Evolutionary conservation across 805 yeast genomes (phyloP).

Genomic region (Metschnikowia lunata): DNA sequence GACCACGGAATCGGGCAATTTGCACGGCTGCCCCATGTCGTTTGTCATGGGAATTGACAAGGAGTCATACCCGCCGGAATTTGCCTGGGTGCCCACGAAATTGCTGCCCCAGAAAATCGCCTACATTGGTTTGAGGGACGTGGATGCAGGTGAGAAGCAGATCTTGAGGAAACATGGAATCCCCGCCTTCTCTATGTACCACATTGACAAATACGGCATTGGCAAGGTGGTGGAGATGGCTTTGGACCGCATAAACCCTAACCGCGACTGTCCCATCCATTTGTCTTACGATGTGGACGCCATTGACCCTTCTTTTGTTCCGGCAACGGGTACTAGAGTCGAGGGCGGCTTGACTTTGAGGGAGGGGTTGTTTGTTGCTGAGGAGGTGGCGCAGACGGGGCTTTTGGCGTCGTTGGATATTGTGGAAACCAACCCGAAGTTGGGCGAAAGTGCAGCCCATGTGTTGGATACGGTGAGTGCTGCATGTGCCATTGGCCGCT

Average conservation of each 20-base stretch:
- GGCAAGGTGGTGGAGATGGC: slow-evolving; percentile 92
- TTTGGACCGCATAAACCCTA: slow-evolving; percentile 68
- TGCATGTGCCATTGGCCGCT: slow-evolving; percentile 86
- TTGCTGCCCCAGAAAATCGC: slow-evolving; percentile 71
- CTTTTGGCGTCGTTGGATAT: slow-evolving; percentile 81
- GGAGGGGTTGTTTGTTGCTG: slow-evolving; percentile 90
- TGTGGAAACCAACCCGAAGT: slow-evolving; percentile 88
- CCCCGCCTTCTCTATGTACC: slow-evolving; percentile 91
- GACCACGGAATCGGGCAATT: slow-evolving; percentile 80
- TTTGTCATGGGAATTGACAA: slow-evolving; percentile 79
- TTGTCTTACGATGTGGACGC: slow-evolving; percentile 95
- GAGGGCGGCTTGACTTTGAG: slow-evolving; percentile 93
- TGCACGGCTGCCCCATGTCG: slow-evolving; percentile 95
- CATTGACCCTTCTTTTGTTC: slow-evolving; percentile 88
- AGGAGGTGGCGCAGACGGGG: slow-evolving; percentile 90
- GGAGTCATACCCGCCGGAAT: slow-evolving; percentile 64
- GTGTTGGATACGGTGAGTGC: slow-evolving; percentile 82
- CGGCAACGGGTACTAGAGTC: slow-evolving; percentile 97
- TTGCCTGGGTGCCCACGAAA: slow-evolving; percentile 73
- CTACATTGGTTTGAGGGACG: slow-evolving; percentile 92
- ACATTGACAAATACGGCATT: slow-evolving; percentile 90
- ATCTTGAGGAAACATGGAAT: slow-evolving; percentile 68
- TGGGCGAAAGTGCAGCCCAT: slow-evolving; percentile 74
- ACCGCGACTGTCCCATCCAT: slow-evolving; percentile 68
- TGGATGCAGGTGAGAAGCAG: slow-evolving; percentile 79